Evolutionary conservation across 83 land plant species (phyloP).

Genomic region (Picea abies): DNA sequence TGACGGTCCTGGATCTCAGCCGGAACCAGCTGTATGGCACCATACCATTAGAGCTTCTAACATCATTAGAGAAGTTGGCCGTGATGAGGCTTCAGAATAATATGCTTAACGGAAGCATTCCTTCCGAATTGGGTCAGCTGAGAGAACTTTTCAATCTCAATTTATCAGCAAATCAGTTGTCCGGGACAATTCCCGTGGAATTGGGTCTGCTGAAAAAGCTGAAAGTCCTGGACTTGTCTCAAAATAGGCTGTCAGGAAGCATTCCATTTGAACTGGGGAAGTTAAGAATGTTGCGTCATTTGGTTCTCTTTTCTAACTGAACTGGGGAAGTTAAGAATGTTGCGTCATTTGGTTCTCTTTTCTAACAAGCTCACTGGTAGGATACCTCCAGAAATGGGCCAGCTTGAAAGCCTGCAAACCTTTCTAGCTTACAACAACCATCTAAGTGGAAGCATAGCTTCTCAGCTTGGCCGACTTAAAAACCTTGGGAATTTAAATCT

Average conservation of each 20-base stretch:
- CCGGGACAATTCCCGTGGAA: slow-evolving; percentile 16
- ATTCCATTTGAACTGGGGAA: not conserved
- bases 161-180: slow-evolving; percentile 7
- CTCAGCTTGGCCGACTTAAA: not conserved
- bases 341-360: not conserved
- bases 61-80: not conserved
- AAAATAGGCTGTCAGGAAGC: slow-evolving; percentile 15
- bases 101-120: slow-evolving; percentile 25
- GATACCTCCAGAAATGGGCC: not conserved
- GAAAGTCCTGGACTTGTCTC: slow-evolving; percentile 9
- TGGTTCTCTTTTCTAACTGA: not conserved
- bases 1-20: slow-evolving; percentile 37
- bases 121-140: slow-evolving; percentile 1
- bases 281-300: not conserved
- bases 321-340: no score
- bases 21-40: slow-evolving; percentile 42
- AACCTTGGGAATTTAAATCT: not conserved
- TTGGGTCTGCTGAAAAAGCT: slow-evolving; percentile 9
- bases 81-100: slow-evolving; percentile 14
- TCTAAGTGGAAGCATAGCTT: slow-evolving; percentile 15
- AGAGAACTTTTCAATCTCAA: not conserved
- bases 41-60: slow-evolving; percentile 14
- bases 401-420: not conserved
- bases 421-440: not conserved
- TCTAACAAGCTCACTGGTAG: not conserved